A percentile compares a stretch with the other conserved stretches of the same genome.
These are phyloP conservation scores for Amanita exitialis DNA, from an alignment of 768 basidiomycete genomes.

Conservation along the genomic window DNA sequence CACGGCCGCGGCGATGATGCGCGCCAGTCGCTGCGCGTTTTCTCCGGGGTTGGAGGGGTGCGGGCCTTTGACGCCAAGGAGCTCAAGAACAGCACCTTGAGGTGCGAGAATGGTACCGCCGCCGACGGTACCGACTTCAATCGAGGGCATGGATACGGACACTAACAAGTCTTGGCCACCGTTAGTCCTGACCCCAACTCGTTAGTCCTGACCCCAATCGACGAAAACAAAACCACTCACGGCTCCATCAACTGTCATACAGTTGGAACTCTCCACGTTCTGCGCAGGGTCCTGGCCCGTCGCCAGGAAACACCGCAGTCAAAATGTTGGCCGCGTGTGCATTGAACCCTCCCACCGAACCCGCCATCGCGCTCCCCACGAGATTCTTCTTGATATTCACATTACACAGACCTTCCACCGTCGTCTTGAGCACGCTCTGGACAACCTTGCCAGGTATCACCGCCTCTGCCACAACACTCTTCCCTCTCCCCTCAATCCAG, in stretches of 20 bases:
- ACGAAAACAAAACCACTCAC: constrained; percentile 39
- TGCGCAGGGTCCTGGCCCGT: constrained; percentile 99
- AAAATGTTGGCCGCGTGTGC: constrained; percentile 97
- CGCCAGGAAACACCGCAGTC: constrained; percentile 89
- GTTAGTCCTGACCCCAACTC: constrained; percentile 51
- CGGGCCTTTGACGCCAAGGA: constrained; percentile 90
- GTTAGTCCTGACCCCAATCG: too few relatives aligned
- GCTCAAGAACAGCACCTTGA: constrained; percentile 82
- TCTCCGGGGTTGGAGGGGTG: constrained; percentile 79
- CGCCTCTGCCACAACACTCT: constrained; percentile 96
- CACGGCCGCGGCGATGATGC: constrained; percentile 84
- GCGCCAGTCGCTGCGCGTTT: constrained; percentile 84
- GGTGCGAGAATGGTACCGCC: constrained; percentile 92
- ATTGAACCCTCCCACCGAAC: constrained; percentile 95
- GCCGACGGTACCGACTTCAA: constrained; percentile 97
- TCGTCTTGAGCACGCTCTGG: constrained; percentile 89
- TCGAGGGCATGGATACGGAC: constrained; percentile 96
- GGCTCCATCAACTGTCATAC: constrained; percentile 99
- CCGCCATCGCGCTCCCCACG: constrained; percentile 96
- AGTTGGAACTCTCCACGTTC: constrained; percentile 97
- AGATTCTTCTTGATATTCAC: constrained; percentile 96
- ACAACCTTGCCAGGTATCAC: constrained; percentile 85
- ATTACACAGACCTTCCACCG: constrained; percentile 80
- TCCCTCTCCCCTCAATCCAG: constrained; percentile 98
- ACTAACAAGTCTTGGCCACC: constrained; percentile 85